These are phyloP conservation scores for Neolentinus lepideus DNA, from an alignment of 1,284 basidiomycete species.

Conservation along the genomic window DNA sequence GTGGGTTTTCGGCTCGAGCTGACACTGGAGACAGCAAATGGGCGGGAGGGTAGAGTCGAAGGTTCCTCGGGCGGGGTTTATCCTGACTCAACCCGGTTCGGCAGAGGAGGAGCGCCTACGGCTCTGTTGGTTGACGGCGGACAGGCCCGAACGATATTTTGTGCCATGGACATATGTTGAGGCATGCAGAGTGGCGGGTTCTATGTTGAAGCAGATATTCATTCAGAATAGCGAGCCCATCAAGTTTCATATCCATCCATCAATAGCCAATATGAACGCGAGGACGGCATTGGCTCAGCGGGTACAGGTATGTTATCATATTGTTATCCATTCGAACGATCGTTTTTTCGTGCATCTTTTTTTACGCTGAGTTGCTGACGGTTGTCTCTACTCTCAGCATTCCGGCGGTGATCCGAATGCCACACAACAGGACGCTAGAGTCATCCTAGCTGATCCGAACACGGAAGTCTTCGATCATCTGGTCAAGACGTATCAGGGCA, in stretches of 20 bases:
- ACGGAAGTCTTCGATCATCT: slow-evolving; percentile 66
- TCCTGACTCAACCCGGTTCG: slow-evolving; percentile 61
- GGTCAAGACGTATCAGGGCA: slow-evolving; percentile 58
- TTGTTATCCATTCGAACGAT: neutral
- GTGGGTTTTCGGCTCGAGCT: slow-evolving; percentile 5
- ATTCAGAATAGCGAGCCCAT: slow-evolving; percentile 53
- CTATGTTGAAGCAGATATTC: slow-evolving; percentile 68
- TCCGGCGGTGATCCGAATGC: slow-evolving; percentile 70
- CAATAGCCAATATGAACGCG: slow-evolving; percentile 68
- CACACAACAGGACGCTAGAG: slow-evolving; percentile 55
- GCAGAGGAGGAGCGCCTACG: slow-evolving; percentile 65
- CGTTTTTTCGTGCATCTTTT: slow-evolving; percentile 2
- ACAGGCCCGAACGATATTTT: slow-evolving; percentile 66
- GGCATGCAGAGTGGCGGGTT: slow-evolving; percentile 67
- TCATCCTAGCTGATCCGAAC: slow-evolving; percentile 71
- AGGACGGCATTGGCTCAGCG: slow-evolving; percentile 53
- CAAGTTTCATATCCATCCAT: slow-evolving; percentile 69
- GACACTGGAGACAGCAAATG: slow-evolving; percentile 34
- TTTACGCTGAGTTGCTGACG: slow-evolving; percentile 1
- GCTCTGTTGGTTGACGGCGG: slow-evolving; percentile 55
- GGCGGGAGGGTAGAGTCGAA: slow-evolving; percentile 72
- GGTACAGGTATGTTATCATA: slow-evolving; percentile 50
- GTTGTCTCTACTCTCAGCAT: slow-evolving; percentile 36
- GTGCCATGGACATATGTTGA: slow-evolving; percentile 75
- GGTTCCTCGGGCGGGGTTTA: slow-evolving; percentile 66